These are phyloP conservation scores for Starmerella kuoi DNA, from an alignment of 805 yeast species.

Conservation along the genomic window DNA sequence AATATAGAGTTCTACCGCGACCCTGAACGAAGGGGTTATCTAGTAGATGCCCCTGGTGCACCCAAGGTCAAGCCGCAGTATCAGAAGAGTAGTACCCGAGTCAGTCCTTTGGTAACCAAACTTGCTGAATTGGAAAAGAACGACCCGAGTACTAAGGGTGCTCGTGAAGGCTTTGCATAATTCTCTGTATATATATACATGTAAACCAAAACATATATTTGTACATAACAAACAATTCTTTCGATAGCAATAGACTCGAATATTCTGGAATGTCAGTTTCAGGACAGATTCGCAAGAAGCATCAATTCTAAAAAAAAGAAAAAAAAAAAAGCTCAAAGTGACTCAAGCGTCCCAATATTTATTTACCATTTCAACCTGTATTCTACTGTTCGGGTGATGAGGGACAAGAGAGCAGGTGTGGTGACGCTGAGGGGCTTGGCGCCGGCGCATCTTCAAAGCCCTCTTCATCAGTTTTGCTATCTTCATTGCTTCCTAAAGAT, in stretches of 20 bases:
- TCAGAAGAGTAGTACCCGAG: constrained; percentile 9
- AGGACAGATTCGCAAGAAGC: too few relatives aligned
- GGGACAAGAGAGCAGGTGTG: constrained; percentile 22
- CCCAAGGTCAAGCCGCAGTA: constrained; percentile 23
- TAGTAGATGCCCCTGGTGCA: constrained; percentile 52
- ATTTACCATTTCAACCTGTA: too few relatives aligned
- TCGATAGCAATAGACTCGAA: too few relatives aligned
- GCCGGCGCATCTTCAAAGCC: constrained; percentile 20
- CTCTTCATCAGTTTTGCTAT: constrained; percentile 15
- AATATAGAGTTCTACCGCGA: constrained; percentile 68
- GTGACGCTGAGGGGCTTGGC: constrained; percentile 18
- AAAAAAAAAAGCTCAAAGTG: too few relatives aligned
- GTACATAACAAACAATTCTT: too few relatives aligned
- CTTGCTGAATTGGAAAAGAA: constrained; percentile 16
- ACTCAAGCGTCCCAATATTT: too few relatives aligned
- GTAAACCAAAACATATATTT: too few relatives aligned
- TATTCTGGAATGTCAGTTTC: too few relatives aligned
- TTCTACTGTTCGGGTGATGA: constrained; percentile 23
- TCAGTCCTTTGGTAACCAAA: constrained; percentile 21
- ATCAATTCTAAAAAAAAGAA: too few relatives aligned
- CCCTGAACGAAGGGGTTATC: constrained; percentile 63
- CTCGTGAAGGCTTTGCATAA: constrained; percentile 15
- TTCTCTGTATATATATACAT: neutral
- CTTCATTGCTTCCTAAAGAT: neutral
- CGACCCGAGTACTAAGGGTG: constrained; percentile 16